A percentile compares a stretch with the other conserved stretches of the same genome.
Evolutionary conservation across 352 stramenopile species (phyloP).

Genomic region (Globisporangium radiosum): DNA sequence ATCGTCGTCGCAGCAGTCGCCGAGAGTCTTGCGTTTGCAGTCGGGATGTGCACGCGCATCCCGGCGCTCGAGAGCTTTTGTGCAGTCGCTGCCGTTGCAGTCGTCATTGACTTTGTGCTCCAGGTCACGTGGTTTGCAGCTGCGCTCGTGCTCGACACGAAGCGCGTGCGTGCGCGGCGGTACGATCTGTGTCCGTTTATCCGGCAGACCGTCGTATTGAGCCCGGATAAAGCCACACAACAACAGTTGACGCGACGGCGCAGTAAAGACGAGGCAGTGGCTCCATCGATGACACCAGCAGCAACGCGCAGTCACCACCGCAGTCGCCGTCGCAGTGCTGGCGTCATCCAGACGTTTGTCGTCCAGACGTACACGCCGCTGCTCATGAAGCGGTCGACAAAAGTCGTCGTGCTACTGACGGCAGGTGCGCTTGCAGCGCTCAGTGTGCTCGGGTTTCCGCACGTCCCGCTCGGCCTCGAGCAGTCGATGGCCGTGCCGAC

Average conservation of each 20-base stretch:
- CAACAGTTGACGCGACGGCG: conserved; percentile 1
- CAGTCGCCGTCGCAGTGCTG: conserved; percentile 1
- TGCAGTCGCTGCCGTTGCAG: conserved; percentile 74
- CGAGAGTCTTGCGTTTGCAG: conserved; percentile 76
- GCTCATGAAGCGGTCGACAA: conserved; percentile 49
- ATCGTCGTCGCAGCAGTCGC: conserved; percentile 82
- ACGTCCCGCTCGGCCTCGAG: conserved; percentile 82
- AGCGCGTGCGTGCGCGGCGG: conserved; percentile 50
- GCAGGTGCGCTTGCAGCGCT: conserved; percentile 25
- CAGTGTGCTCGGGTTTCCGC: conserved; percentile 44
- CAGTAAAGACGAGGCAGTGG: background rate
- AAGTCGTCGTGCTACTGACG: conserved; percentile 47
- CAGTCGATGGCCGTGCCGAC: conserved; percentile 84
- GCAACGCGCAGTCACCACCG: background rate
- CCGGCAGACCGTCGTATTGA: conserved; percentile 43
- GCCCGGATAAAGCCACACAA: conserved; percentile 21
- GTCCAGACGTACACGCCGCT: conserved; percentile 62
- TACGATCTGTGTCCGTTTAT: conserved; percentile 72
- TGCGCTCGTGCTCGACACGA: conserved; percentile 68
- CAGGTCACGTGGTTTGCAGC: conserved; percentile 88
- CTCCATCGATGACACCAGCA: background rate
- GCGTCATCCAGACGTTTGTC: conserved; percentile 57
- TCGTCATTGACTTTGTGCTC: conserved; percentile 71
- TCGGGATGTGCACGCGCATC: conserved; percentile 81
- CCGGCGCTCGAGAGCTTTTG: conserved; percentile 86